A percentile compares a stretch with the other conserved stretches of the same genome.
phyloP scores from a whole-genome alignment of 2,329 filamentous ascomycete genomes.

The Talaromyces sp. region DNA sequence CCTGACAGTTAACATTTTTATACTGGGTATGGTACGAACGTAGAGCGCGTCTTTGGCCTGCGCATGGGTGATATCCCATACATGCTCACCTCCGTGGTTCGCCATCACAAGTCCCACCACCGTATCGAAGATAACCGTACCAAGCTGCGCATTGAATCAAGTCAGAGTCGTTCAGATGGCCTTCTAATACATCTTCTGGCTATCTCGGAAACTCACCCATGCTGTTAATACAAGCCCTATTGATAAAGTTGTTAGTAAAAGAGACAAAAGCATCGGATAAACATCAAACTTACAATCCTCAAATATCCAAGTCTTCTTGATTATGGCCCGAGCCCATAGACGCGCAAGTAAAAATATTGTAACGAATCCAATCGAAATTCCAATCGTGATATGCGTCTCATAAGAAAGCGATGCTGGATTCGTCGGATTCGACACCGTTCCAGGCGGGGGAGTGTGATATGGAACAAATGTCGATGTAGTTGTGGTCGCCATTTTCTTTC shows the following conservation, averaged over 20 bases:
- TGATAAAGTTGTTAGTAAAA: neutral
- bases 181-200: neutral
- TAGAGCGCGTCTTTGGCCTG: conserved; percentile 16
- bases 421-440: conserved; percentile 6
- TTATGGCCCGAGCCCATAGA: conserved; percentile 1
- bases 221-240: conserved; percentile 16
- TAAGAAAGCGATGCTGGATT: conserved; percentile 11
- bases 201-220: conserved; percentile 12
- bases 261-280: neutral
- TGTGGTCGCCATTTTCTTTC: conserved; percentile 11
- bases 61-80: conserved; percentile 14
- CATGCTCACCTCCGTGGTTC: conserved; percentile 18
- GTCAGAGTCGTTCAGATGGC: neutral
- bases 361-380: conserved; percentile 8
- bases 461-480: conserved; percentile 16
- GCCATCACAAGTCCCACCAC: conserved; percentile 12
- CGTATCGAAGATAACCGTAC: conserved; percentile 5
- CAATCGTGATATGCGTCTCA: conserved; percentile 17
- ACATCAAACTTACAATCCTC: conserved; percentile 16
- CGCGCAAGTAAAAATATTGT: conserved; percentile 14
- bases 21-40: neutral
- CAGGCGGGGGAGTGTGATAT: conserved; percentile 12
- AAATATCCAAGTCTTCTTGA: conserved; percentile 16
- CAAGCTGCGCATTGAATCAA: neutral
- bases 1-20: neutral